phyloP scores from a whole-genome alignment of 2,329 filamentous ascomycete genomes.

The Phoma sp. region DNA sequence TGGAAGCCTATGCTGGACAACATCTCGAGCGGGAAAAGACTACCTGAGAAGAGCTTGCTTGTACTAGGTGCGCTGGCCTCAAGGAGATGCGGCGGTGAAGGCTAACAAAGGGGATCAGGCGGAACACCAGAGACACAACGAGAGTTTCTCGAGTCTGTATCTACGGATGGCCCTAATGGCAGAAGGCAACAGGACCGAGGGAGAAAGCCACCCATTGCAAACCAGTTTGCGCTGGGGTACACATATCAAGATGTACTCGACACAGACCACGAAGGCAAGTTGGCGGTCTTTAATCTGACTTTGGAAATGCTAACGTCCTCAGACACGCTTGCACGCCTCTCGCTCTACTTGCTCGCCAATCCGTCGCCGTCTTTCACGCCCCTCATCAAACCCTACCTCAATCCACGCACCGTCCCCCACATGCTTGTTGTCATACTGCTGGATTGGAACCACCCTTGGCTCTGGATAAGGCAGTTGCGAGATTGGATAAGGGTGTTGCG shows the following conservation, averaged over 20 bases:
- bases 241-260: conserved; percentile 95
- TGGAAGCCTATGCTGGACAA: conserved; percentile 94
- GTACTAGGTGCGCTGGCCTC: conserved; percentile 70
- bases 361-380: conserved; percentile 83
- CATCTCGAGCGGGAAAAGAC: conserved; percentile 85
- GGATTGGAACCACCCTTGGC: conserved; percentile 93
- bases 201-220: conserved; percentile 77
- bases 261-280: conserved; percentile 85
- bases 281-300: neutral
- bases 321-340: conserved; percentile 91
- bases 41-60: conserved; percentile 90
- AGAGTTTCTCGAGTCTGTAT: conserved; percentile 72
- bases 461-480: conserved; percentile 86
- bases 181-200: conserved; percentile 61
- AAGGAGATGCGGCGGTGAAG: conserved; percentile 19
- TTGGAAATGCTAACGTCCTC: conserved; percentile 16
- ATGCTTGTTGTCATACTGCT: conserved; percentile 88
- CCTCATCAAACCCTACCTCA: conserved; percentile 83
- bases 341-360: conserved; percentile 85
- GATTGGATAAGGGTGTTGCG: conserved; percentile 88
- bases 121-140: conserved; percentile 82
- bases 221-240: conserved; percentile 90
- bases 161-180: conserved; percentile 46
- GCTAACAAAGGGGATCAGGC: conserved; percentile 57
- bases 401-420: conserved; percentile 80